Evolutionary conservation across 2,329 filamentous ascomycete species (phyloP).

Genomic region (Xylaria sp.): DNA sequence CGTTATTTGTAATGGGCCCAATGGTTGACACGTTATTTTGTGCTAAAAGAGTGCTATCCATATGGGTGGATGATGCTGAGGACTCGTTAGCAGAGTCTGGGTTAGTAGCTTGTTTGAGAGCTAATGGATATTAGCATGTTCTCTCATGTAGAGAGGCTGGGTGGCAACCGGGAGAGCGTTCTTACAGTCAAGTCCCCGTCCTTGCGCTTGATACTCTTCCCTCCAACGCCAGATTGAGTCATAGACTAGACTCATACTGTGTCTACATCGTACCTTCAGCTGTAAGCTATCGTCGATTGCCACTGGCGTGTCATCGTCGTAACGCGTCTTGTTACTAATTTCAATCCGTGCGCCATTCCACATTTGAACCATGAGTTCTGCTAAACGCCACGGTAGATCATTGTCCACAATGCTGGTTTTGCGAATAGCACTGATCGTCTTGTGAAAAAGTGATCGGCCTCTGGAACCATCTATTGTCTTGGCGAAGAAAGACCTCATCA

Average conservation of each 20-base stretch:
- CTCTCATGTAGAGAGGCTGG: constrained; percentile 43
- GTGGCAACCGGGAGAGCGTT: constrained; percentile 45
- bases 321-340: constrained; percentile 57
- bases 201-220: constrained; percentile 78
- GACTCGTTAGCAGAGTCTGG: constrained; percentile 81
- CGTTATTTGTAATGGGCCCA: constrained; percentile 60
- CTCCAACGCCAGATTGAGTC: constrained; percentile 89
- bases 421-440: constrained; percentile 75
- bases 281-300: constrained; percentile 76
- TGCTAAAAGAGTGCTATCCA: constrained; percentile 68
- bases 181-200: constrained; percentile 78
- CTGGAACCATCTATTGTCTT: constrained; percentile 75
- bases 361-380: constrained; percentile 87
- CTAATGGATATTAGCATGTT: constrained; percentile 58
- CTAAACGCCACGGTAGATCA: constrained; percentile 80
- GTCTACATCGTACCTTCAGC: constrained; percentile 82
- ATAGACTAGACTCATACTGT: constrained; percentile 87
- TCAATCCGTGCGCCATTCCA: constrained; percentile 77
- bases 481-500: constrained; percentile 81
- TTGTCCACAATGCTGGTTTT: constrained; percentile 80
- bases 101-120: constrained; percentile 86
- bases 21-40: constrained; percentile 61
- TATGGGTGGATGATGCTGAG: constrained; percentile 73
- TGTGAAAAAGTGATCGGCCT: constrained; percentile 75
- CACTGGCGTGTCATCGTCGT: constrained; percentile 60